Percentiles rank a stretch among this genome's conserved stretches.
Conservation (phyloP, 371 early-diverging fungal species). For the Mortierella polycephala region DNA sequence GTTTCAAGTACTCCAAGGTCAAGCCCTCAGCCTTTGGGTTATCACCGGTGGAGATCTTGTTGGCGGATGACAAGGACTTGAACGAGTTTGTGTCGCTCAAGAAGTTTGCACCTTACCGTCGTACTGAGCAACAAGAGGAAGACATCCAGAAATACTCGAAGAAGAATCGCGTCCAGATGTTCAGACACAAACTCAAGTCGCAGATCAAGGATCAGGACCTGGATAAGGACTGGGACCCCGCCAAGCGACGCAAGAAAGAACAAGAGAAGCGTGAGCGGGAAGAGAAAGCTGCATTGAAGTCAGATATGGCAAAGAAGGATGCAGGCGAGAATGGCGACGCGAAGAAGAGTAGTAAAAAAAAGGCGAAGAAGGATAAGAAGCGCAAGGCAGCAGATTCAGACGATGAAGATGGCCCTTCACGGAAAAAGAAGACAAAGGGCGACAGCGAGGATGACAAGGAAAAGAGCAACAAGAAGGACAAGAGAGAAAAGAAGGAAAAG, state of each 20-base stretch:
- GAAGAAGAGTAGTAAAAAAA: conserved; percentile 35
- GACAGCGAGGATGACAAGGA: not conserved
- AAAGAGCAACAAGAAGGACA: conserved; percentile 16
- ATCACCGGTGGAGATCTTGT: conserved; percentile 82
- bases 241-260: conserved; percentile 43
- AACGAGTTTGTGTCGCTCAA: conserved; percentile 89
- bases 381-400: conserved; percentile 35
- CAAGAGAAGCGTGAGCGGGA: conserved; percentile 50
- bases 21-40: conserved; percentile 81
- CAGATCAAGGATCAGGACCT: conserved; percentile 49
- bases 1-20: conserved; percentile 92
- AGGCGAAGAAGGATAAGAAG: conserved; percentile 44
- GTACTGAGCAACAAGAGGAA: conserved; percentile 60
- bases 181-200: conserved; percentile 60
- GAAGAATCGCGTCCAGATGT: conserved; percentile 71
- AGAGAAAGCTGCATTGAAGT: conserved; percentile 19
- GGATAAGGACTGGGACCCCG: conserved; percentile 58
- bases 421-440: conserved; percentile 25
- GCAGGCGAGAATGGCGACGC: conserved; percentile 8
- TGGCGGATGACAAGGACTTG: conserved; percentile 90
- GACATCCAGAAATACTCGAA: conserved; percentile 62
- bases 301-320: conserved; percentile 15
- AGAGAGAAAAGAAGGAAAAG: conserved; percentile 19
- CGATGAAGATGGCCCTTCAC: conserved; percentile 3
- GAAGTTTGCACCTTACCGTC: conserved; percentile 81